These are phyloP conservation scores for Didymella pomorum DNA, from an alignment of 2,329 filamentous ascomycete genomes.

Conservation along the genomic window DNA sequence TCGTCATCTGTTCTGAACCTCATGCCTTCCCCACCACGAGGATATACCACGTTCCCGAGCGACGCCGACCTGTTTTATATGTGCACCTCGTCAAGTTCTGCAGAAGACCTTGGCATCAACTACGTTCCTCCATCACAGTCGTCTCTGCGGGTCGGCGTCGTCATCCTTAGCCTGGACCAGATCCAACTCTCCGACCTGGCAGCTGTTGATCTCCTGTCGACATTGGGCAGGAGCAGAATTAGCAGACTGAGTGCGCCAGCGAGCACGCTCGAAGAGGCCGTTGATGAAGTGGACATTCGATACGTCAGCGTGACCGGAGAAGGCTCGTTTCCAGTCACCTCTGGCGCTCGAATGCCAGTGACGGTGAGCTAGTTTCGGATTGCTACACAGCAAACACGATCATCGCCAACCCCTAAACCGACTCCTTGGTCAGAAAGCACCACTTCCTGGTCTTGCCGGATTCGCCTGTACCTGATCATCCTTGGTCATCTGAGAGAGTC, in stretches of 20 bases:
- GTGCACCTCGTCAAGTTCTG: constrained; percentile 46
- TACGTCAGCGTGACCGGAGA: constrained; percentile 50
- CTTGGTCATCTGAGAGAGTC: constrained; percentile 44
- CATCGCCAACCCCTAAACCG: constrained; percentile 28
- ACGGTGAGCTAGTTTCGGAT: constrained; percentile 49
- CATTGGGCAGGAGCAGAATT: constrained; percentile 42
- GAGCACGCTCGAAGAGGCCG: constrained; percentile 38
- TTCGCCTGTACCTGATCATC: constrained; percentile 42
- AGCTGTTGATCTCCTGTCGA: constrained; percentile 45
- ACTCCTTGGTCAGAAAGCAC: constrained; percentile 45
- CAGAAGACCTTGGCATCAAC: constrained; percentile 45
- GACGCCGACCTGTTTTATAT: constrained; percentile 49
- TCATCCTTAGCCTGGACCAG: constrained; percentile 40
- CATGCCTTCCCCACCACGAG: constrained; percentile 48
- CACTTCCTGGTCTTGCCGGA: constrained; percentile 45
- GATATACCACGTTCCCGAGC: constrained; percentile 45
- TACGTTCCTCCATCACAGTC: constrained; percentile 47
- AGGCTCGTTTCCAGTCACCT: constrained; percentile 47
- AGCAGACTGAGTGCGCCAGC: constrained; percentile 35
- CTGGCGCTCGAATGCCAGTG: constrained; percentile 48
- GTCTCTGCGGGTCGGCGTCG: constrained; percentile 45
- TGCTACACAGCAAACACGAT: constrained; percentile 36
- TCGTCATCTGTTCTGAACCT: constrained; percentile 2
- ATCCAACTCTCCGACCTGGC: constrained; percentile 47
- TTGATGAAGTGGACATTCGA: constrained; percentile 50